phyloP scores from a whole-genome alignment of 106 monocot species.

The Vanilla planifolia region DNA sequence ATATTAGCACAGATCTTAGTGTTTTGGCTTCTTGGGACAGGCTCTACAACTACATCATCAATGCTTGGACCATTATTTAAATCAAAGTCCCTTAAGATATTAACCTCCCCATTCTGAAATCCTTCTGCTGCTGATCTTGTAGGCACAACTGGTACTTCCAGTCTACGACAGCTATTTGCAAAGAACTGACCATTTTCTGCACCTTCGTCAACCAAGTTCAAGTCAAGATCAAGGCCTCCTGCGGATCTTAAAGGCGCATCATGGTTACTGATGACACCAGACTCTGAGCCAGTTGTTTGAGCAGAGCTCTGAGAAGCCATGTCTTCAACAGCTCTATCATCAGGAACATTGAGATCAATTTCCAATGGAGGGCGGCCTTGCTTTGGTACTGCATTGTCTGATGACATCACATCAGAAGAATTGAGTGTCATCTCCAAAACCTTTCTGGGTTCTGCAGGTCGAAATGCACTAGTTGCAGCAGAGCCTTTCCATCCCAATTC shows the following conservation, averaged over 20 bases:
- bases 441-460: conserved; percentile 72
- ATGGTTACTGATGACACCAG: conserved; percentile 23
- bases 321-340: conserved; percentile 55
- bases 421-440: conserved; percentile 44
- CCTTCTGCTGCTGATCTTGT: conserved; percentile 17
- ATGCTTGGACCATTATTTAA: conserved; percentile 52
- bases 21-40: conserved; percentile 14
- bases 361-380: conserved; percentile 30
- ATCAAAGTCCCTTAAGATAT: conserved; percentile 47
- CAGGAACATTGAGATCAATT: conserved; percentile 73
- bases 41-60: conserved; percentile 34
- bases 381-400: conserved; percentile 16
- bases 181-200: conserved; percentile 26
- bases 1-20: conserved; percentile 17
- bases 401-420: conserved; percentile 24
- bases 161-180: conserved; percentile 16
- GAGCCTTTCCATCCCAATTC: conserved; percentile 78
- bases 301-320: conserved; percentile 25
- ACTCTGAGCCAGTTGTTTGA: conserved; percentile 19
- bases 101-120: conserved; percentile 21
- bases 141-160: conserved; percentile 23
- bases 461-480: conserved; percentile 81
- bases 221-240: conserved; percentile 55
- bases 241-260: conserved; percentile 8
- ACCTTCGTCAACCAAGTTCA: conserved; percentile 57